Conservation (phyloP, 1,284 basidiomycete genomes). For the Microbotryum violaceum region DNA sequence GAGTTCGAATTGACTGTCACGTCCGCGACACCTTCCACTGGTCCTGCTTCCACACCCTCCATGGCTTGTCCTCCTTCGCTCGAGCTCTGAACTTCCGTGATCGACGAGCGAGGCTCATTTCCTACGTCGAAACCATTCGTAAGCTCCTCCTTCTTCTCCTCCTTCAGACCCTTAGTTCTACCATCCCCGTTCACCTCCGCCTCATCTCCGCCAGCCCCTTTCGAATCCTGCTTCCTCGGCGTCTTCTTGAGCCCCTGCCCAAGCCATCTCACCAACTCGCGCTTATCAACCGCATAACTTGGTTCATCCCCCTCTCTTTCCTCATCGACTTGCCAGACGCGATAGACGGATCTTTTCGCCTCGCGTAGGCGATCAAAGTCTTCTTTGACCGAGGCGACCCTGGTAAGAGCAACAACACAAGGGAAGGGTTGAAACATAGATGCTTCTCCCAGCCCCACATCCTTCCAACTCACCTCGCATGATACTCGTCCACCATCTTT, state of each 20-base stretch:
- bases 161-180: neutral
- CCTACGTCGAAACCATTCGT: neutral
- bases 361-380: constrained; percentile 50
- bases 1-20: neutral
- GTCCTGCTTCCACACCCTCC: neutral
- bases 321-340: constrained; percentile 52
- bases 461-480: constrained; percentile 40
- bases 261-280: constrained; percentile 57
- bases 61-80: neutral
- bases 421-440: neutral
- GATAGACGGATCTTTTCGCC: constrained; percentile 56
- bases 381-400: constrained; percentile 20
- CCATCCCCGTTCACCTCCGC: neutral
- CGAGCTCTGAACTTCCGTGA: neutral
- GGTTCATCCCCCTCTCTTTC: constrained; percentile 51
- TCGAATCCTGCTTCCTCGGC: neutral
- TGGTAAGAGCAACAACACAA: neutral
- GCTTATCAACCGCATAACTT: constrained; percentile 52
- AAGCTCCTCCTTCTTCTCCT: neutral
- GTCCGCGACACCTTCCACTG: neutral
- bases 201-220: neutral
- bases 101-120: neutral
- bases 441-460: no score
- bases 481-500: constrained; percentile 51
- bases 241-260: constrained; percentile 19